Conservation (phyloP, 441 rosid genomes). For the Breynia disticha region DNA sequence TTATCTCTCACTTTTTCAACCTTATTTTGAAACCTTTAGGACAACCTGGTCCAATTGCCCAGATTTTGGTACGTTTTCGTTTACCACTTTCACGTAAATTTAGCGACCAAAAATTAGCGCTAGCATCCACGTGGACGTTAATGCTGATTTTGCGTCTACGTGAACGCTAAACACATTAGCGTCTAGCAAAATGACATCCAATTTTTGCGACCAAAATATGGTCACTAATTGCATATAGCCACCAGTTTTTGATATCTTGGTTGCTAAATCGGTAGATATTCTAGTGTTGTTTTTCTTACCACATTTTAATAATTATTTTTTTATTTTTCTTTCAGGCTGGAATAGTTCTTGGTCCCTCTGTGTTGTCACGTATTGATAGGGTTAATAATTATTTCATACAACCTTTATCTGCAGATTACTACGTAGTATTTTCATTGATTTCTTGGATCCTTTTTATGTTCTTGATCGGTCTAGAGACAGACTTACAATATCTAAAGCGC, state of each 20-base stretch:
- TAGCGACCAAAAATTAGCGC: too few species aligned
- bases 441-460: constrained; percentile 63
- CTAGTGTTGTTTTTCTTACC: too few species aligned
- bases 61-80: constrained; percentile 48
- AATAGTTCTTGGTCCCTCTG: constrained; percentile 52
- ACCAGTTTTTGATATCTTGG: too few species aligned
- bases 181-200: too few species aligned
- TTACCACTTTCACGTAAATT: too few species aligned
- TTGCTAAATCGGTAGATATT: too few species aligned
- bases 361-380: constrained; percentile 36
- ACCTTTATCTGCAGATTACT: constrained; percentile 47
- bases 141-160: too few species aligned
- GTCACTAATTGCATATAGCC: too few species aligned
- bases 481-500: constrained; percentile 41
- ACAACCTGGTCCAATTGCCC: constrained; percentile 69
- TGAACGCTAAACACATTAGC: too few species aligned
- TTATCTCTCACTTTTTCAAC: constrained; percentile 56
- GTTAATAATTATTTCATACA: constrained; percentile 43
- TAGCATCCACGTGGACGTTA: too few species aligned
- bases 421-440: constrained; percentile 34
- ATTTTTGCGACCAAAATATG: too few species aligned
- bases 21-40: constrained; percentile 58
- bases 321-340: constrained; percentile 46
- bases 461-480: constrained; percentile 68
- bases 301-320: too few species aligned